Evolutionary conservation across 2,329 filamentous ascomycete species (phyloP).

Genomic region (Alternaria triticina): DNA sequence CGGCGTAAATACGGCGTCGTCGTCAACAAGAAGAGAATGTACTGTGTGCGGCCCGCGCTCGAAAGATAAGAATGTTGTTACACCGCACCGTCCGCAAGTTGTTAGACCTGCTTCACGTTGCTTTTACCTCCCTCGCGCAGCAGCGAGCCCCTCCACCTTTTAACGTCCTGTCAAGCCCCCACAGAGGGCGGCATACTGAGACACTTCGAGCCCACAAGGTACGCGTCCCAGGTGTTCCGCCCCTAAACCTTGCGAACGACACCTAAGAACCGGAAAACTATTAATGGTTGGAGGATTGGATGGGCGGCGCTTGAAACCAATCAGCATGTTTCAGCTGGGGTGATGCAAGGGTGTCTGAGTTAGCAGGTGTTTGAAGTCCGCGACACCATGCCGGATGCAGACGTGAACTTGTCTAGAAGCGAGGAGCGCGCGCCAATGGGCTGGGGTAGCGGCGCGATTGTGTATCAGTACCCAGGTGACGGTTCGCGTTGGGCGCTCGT

Average conservation of each 20-base stretch:
- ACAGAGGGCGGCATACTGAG: neutral
- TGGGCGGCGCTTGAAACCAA: slow-evolving; percentile 1
- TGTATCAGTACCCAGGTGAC: neutral
- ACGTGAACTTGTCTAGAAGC: neutral
- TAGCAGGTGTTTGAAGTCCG: slow-evolving; percentile 5
- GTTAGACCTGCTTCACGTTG: neutral
- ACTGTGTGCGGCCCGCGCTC: neutral
- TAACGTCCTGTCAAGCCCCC: neutral
- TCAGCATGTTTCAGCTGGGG: slow-evolving; percentile 8
- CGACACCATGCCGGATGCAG: slow-evolving; percentile 5
- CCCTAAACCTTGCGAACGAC: neutral
- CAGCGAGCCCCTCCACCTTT: neutral
- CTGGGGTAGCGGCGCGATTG: neutral
- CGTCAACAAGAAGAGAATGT: neutral
- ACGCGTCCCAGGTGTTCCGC: neutral
- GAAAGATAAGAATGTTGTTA: neutral
- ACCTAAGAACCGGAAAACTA: neutral
- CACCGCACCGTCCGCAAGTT: neutral
- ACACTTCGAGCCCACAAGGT: neutral
- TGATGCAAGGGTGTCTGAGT: neutral
- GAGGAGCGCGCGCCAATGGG: neutral
- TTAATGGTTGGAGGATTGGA: neutral
- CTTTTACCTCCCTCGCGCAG: neutral
- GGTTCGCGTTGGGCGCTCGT: neutral
- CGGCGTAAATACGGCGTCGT: neutral